Base-by-base conservation (phyloP, 768 basidiomycete genomes). In the Termitomyces sp. region DNA sequence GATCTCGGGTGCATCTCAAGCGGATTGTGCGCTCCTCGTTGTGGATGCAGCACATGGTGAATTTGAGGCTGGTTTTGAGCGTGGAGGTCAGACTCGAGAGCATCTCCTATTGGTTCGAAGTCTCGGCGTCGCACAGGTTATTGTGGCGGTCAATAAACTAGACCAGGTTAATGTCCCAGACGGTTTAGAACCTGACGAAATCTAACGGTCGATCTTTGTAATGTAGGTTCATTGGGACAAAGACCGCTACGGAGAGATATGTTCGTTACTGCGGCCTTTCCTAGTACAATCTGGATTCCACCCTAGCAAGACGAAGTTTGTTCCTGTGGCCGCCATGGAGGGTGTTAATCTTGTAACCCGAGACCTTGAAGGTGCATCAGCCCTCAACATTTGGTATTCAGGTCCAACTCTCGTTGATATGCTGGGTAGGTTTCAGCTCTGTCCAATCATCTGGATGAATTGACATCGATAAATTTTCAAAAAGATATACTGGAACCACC, bases 1-100 rank as follows among this genome's bases (percentile, higher is more conserved):
- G 96, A 99, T 99, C 50, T 98, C 95, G 0, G 97, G 97, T 1
- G 96, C 97, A 7, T 86, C 95, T 2, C 97, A 98, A 70, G 97
- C 96, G 0, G 97, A 98, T 61, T 92, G 92, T 44, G 94, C 97
- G 0, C 71, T 98, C 7, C 83, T 98, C 20, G 95, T 98, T 3
- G 86, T 99, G 25, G 97, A 97, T 67, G 86, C 94, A 1, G 78
- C 87, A 5, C 84, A 78, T 1, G 96, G 96, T 18, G 94, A 95
- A 65, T 99, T 99, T 60, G 97, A 99, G 70, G 87, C 92, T 22
- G 96, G 96, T 3, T 99, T 98, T 64, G 89, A 91, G 33, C 80
- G 88, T 16, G 94, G 94, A 40, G 96, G 96, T 1, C 96, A 99
- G 73, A 99, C 94, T 31, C 79, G 94, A 53, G 96, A 99, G 67